Percentiles rank a stretch among this genome's conserved stretches.
Conservation (phyloP, 805 yeast genomes). For the Yamadazyma ubonensis region DNA sequence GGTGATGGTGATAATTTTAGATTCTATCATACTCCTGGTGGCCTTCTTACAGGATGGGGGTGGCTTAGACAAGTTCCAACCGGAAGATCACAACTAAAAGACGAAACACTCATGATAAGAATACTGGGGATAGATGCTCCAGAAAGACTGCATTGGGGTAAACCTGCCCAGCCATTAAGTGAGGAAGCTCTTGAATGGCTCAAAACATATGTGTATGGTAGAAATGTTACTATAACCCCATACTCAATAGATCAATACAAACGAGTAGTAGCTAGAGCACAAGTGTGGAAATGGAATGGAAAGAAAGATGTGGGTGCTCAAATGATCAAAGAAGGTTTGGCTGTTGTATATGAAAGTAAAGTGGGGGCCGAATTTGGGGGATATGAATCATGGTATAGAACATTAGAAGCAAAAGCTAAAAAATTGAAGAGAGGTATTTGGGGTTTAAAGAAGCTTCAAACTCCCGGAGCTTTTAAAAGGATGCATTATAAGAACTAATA, state of each 20-base stretch:
- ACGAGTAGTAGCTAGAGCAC: slow-evolving; percentile 79
- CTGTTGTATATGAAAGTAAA: slow-evolving; percentile 83
- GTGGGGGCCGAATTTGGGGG: slow-evolving; percentile 85
- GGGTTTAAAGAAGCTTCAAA: slow-evolving; percentile 51
- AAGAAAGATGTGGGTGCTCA: slow-evolving; percentile 80
- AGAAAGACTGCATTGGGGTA: slow-evolving; percentile 91
- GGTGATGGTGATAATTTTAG: slow-evolving; percentile 97
- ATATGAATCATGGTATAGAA: slow-evolving; percentile 56
- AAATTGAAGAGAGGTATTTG: slow-evolving; percentile 64
- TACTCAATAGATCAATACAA: slow-evolving; percentile 84
- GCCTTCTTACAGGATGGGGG: slow-evolving; percentile 86
- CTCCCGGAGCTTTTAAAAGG: slow-evolving; percentile 81
- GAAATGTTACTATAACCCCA: slow-evolving; percentile 72
- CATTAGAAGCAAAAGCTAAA: slow-evolving; percentile 62
- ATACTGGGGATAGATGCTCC: slow-evolving; percentile 97
- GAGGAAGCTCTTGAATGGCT: slow-evolving; percentile 86
- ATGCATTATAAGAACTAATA: slow-evolving; percentile 24
- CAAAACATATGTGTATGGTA: slow-evolving; percentile 60
- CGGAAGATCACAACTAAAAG: slow-evolving; percentile 45
- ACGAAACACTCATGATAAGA: slow-evolving; percentile 75
- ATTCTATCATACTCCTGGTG: slow-evolving; percentile 93
- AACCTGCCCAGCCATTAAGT: slow-evolving; percentile 84
- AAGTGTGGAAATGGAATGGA: slow-evolving; percentile 57
- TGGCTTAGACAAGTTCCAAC: slow-evolving; percentile 74
- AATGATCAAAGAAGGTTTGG: slow-evolving; percentile 82